Conservation (phyloP, 495 filamentous ascomycete genomes). For the Pseudotulostoma volvatum region DNA sequence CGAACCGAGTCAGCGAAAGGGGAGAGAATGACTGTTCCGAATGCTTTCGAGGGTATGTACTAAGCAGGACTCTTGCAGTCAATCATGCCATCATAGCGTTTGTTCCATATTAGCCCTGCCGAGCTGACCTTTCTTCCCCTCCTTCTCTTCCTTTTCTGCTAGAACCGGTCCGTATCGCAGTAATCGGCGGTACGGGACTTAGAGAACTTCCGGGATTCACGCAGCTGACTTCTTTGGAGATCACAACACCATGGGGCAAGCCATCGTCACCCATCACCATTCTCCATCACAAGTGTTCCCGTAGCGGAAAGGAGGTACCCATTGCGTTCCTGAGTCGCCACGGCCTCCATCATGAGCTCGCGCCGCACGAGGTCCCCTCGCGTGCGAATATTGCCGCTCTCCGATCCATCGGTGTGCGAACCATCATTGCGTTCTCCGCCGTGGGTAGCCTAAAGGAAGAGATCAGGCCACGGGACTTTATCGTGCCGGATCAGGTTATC, state of each 20-base stretch:
- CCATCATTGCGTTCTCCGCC: constrained; percentile 84
- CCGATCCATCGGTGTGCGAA: constrained; percentile 72
- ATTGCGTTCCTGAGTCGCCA: constrained; percentile 93
- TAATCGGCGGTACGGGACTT: constrained; percentile 93
- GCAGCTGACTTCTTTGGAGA: constrained; percentile 56
- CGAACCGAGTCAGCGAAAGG: no score
- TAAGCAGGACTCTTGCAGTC: no score
- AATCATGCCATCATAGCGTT: no score
- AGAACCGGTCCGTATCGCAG: constrained; percentile 84
- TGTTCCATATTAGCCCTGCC: no score
- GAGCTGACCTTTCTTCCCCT: no score
- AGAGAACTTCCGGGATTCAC: constrained; percentile 55
- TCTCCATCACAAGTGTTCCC: constrained; percentile 58
- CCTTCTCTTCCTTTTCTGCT: no score
- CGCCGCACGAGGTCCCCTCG: constrained; percentile 78
- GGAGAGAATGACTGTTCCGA: no score
- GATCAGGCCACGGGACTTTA: constrained; percentile 89
- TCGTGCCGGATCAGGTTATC: constrained; percentile 89
- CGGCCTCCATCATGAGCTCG: constrained; percentile 71
- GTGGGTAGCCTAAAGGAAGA: constrained; percentile 85
- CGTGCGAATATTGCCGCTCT: constrained; percentile 94
- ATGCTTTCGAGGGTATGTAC: no score
- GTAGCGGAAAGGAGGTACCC: constrained; percentile 39
- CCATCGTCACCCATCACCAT: constrained; percentile 85
- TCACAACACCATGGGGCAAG: constrained; percentile 76